Conservation (phyloP, 768 basidiomycete species). For the Cubamyces sp. region DNA sequence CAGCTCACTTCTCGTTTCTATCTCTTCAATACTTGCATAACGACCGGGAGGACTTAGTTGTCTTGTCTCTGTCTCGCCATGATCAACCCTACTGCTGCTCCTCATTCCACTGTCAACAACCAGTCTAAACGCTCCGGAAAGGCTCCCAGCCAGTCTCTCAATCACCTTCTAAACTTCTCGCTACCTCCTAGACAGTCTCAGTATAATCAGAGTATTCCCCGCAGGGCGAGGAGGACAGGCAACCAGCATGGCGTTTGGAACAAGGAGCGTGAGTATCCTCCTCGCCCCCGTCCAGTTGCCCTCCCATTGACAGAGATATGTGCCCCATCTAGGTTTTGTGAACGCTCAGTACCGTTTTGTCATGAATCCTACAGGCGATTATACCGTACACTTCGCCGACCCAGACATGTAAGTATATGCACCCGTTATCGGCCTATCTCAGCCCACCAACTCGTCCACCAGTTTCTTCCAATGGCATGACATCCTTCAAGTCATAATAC, state of each 20-base stretch:
- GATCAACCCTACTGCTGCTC: slow-evolving; percentile 25
- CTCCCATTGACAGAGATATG: neutral
- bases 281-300: neutral
- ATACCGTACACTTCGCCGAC: slow-evolving; percentile 95
- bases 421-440: slow-evolving; percentile 22
- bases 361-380: slow-evolving; percentile 89
- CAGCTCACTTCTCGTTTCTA: slow-evolving; percentile 1
- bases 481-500: slow-evolving; percentile 92
- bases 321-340: slow-evolving; percentile 71
- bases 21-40: slow-evolving; percentile 1
- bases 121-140: slow-evolving; percentile 67
- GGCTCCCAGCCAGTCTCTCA: slow-evolving; percentile 66
- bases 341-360: slow-evolving; percentile 97
- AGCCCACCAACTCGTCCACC: slow-evolving; percentile 15
- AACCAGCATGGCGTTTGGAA: slow-evolving; percentile 75
- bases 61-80: slow-evolving; percentile 30
- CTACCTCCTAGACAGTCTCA: slow-evolving; percentile 84
- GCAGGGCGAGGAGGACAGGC: slow-evolving; percentile 75
- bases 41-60: slow-evolving; percentile 34
- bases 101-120: slow-evolving; percentile 49
- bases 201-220: slow-evolving; percentile 58
- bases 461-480: slow-evolving; percentile 97
- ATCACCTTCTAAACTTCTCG: slow-evolving; percentile 93
- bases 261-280: slow-evolving; percentile 81
- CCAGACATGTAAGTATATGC: slow-evolving; percentile 83